Percentiles rank a stretch among this genome's conserved stretches.
Conservation (phyloP, 768 basidiomycete genomes). For the Suillus subluteus region DNA sequence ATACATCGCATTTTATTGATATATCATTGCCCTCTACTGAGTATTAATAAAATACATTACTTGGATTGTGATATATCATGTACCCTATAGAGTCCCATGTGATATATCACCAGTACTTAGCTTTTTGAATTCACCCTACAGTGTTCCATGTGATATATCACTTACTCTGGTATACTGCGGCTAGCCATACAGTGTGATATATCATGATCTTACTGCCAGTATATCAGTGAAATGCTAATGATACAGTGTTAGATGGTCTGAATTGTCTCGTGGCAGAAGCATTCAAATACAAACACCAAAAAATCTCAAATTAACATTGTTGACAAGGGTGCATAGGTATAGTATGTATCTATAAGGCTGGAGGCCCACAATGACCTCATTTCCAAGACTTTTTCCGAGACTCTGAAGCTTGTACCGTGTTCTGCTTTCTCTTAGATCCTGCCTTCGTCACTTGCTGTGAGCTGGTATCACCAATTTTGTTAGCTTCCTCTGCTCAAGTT, state of each 20-base stretch:
- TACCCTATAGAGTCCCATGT: too few species aligned
- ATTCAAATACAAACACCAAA: background rate
- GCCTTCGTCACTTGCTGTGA: background rate
- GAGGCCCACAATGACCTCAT: background rate
- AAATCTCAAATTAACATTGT: background rate
- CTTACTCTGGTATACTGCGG: background rate
- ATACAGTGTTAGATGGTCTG: background rate
- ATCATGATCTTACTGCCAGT: background rate
- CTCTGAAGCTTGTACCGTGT: background rate
- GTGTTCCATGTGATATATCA: background rate
- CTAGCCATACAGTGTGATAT: constrained; percentile 1
- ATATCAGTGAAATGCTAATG: background rate
- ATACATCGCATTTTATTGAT: background rate
- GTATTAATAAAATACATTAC: background rate
- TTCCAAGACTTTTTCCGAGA: background rate
- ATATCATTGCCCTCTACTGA: background rate
- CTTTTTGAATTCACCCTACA: background rate
- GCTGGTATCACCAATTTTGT: constrained; percentile 1
- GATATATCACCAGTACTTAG: background rate
- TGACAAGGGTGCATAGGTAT: background rate
- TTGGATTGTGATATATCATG: background rate
- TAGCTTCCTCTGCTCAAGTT: background rate
- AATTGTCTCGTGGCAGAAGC: background rate
- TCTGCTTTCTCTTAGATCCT: background rate
- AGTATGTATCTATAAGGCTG: background rate